These are phyloP conservation scores for Galeopsis tetrahit DNA, from an alignment of 257 asterid genomes.

Conservation along the genomic window DNA sequence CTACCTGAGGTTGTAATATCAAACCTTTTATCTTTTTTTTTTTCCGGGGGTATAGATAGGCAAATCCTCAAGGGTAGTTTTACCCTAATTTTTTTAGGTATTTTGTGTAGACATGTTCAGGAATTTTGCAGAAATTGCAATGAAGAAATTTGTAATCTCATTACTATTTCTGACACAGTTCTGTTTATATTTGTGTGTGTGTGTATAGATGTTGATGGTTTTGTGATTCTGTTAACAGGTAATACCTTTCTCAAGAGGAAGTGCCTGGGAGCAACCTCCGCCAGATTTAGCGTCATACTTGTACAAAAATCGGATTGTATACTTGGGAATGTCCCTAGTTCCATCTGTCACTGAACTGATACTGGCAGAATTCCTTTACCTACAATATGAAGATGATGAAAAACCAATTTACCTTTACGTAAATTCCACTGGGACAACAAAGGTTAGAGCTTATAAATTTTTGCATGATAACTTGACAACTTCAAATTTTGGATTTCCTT, in stretches of 20 bases:
- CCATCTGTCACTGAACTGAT: constrained; percentile 95
- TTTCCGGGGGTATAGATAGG: too few species aligned
- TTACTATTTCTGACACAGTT: background rate
- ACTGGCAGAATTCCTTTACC: constrained; percentile 87
- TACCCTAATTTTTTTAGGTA: too few species aligned
- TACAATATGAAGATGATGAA: constrained; percentile 75
- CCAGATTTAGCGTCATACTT: constrained; percentile 95
- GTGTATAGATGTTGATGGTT: constrained; percentile 7
- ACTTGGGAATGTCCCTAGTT: constrained; percentile 92
- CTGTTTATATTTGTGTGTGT: background rate
- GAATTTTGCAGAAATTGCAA: too few species aligned
- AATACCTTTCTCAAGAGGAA: constrained; percentile 87
- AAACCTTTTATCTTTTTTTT: background rate
- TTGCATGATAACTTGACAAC: constrained; percentile 10
- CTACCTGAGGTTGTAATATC: background rate
- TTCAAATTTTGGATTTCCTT: constrained; percentile 16
- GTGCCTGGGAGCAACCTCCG: constrained; percentile 92
- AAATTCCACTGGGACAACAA: constrained; percentile 94
- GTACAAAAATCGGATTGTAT: constrained; percentile 83
- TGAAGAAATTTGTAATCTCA: too few species aligned
- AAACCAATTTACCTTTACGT: constrained; percentile 92
- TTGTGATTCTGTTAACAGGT: constrained; percentile 57
- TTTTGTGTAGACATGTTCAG: too few species aligned
- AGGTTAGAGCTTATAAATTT: constrained; percentile 56
- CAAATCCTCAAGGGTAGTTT: too few species aligned